phyloP scores from a whole-genome alignment of 2,329 filamentous ascomycete genomes.

The Ophiobolus disseminans region DNA sequence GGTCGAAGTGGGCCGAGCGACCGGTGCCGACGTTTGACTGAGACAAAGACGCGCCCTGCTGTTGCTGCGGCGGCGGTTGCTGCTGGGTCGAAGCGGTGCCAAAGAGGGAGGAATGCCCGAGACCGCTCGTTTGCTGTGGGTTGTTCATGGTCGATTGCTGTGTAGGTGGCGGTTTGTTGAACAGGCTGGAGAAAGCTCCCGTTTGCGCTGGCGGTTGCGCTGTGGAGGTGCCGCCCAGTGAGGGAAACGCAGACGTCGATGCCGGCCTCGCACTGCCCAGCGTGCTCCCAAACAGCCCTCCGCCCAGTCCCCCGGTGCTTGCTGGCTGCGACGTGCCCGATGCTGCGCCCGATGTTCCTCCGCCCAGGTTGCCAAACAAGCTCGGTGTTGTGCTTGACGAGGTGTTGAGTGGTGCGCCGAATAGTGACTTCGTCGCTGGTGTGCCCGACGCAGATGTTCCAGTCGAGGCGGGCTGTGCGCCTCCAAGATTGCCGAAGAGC shows the following conservation, averaged over 20 bases:
- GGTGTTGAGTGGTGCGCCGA: conserved; percentile 15
- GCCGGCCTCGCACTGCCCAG: conserved; percentile 47
- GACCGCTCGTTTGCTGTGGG: conserved; percentile 38
- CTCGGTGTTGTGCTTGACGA: conserved; percentile 32
- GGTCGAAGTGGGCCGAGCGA: conserved; percentile 69
- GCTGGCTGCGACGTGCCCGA: conserved; percentile 36
- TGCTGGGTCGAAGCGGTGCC: conserved; percentile 34
- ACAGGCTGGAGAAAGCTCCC: conserved; percentile 24
- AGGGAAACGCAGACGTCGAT: conserved; percentile 30
- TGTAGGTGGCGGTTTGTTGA: conserved; percentile 25
- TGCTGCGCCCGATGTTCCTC: conserved; percentile 32
- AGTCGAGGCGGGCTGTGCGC: conserved; percentile 37
- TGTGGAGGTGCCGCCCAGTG: conserved; percentile 29
- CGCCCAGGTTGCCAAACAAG: conserved; percentile 40
- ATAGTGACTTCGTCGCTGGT: conserved; percentile 20
- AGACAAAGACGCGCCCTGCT: conserved; percentile 35
- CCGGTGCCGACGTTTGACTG: conserved; percentile 41
- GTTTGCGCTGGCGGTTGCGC: conserved; percentile 34
- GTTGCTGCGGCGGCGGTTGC: conserved; percentile 26
- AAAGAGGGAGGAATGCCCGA: conserved; percentile 38
- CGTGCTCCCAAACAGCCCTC: conserved; percentile 43
- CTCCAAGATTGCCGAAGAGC: conserved; percentile 42
- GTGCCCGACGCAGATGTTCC: conserved; percentile 25
- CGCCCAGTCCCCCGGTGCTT: conserved; percentile 35
- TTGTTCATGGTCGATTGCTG: conserved; percentile 39